phyloP scores from a whole-genome alignment of 2,329 filamentous ascomycete genomes.

The Penicillium sp. region DNA sequence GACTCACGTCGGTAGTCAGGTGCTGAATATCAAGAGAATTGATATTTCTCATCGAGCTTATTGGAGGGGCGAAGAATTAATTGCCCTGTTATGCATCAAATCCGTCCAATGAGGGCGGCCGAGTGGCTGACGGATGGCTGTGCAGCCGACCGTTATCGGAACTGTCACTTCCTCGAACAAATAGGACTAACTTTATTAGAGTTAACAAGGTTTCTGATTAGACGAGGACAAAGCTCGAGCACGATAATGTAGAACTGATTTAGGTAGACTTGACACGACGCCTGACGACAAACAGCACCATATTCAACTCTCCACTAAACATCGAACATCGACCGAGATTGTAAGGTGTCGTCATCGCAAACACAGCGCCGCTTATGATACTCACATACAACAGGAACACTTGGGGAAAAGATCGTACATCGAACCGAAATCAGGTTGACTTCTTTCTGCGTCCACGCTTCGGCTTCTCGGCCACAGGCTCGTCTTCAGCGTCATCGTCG shows the following conservation, averaged over 20 bases:
- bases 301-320: not conserved
- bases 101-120: not conserved
- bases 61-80: slow-evolving; percentile 2
- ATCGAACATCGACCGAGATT: not conserved
- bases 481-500: slow-evolving; percentile 6
- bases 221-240: not conserved
- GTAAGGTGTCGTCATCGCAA: slow-evolving; percentile 16
- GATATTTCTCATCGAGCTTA: not conserved
- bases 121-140: not conserved
- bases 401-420: not conserved
- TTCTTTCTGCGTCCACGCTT: slow-evolving; percentile 34
- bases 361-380: slow-evolving; percentile 2
- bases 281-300: not conserved
- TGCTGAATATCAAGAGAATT: not conserved
- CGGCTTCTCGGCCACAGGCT: slow-evolving; percentile 27
- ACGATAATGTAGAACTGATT: not conserved
- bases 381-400: slow-evolving; percentile 7
- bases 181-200: not conserved
- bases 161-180: not conserved
- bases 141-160: not conserved
- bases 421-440: slow-evolving; percentile 17
- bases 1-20: slow-evolving; percentile 5
- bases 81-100: slow-evolving; percentile 6
- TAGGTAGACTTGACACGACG: slow-evolving; percentile 24
- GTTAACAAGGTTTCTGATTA: not conserved